phyloP scores from a whole-genome alignment of 1,284 basidiomycete species.

The Ganoderma lucidum region DNA sequence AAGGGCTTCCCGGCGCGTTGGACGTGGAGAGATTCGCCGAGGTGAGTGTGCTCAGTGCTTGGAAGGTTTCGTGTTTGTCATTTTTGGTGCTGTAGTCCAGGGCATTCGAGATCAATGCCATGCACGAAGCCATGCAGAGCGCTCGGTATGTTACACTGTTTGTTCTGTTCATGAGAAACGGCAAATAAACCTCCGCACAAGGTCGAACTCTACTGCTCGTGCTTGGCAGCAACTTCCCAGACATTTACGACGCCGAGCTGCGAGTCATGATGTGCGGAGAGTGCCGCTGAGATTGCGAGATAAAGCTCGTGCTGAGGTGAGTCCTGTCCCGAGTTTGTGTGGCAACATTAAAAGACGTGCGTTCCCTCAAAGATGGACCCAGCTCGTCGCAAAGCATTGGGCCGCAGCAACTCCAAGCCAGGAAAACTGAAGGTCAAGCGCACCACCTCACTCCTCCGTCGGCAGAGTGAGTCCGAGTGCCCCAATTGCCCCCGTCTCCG shows the following conservation, averaged over 20 bases:
- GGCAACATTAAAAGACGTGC: background rate
- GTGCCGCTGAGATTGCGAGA: constrained; percentile 85
- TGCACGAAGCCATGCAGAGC: constrained; percentile 85
- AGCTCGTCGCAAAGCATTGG: constrained; percentile 63
- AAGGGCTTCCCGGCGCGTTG: constrained; percentile 74
- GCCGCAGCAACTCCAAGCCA: constrained; percentile 59
- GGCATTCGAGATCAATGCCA: constrained; percentile 87
- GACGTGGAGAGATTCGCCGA: constrained; percentile 90
- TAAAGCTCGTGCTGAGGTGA: constrained; percentile 84
- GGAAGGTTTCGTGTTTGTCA: background rate
- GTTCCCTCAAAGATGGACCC: constrained; percentile 75
- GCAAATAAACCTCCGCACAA: constrained; percentile 21
- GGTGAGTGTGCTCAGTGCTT: constrained; percentile 50
- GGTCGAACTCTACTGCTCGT: constrained; percentile 70
- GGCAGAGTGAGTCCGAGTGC: constrained; percentile 63
- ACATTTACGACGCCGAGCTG: constrained; percentile 88
- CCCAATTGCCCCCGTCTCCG: background rate
- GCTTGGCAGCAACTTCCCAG: constrained; percentile 93
- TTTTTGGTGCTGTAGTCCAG: constrained; percentile 64
- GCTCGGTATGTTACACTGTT: constrained; percentile 61
- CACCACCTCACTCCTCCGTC: constrained; percentile 63
- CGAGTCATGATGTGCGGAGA: constrained; percentile 90
- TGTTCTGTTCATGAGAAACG: background rate
- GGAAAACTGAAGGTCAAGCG: constrained; percentile 62
- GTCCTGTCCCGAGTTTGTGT: constrained; percentile 19